Evolutionary conservation across 345 rosid species (phyloP).

Genomic region (Corchorus capsularis): DNA sequence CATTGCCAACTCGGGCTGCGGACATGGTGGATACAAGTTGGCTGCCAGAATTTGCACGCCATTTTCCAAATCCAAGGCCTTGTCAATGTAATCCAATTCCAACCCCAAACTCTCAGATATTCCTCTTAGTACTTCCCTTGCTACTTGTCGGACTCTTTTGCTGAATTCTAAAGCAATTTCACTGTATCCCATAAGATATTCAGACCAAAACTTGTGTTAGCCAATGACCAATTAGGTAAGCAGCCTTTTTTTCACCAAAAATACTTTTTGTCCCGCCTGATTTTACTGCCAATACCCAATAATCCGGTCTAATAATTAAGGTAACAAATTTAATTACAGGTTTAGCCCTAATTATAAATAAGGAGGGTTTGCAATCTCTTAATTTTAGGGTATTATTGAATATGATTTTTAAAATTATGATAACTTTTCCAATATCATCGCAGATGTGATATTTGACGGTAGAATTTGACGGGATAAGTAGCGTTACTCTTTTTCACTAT

Average conservation of each 20-base stretch:
- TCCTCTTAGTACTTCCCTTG: constrained; percentile 38
- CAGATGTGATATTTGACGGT: no score
- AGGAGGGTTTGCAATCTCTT: no score
- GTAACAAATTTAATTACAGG: no score
- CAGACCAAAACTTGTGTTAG: not conserved
- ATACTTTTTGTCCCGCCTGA: no score
- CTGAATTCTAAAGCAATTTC: constrained; percentile 36
- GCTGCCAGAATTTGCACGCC: constrained; percentile 36
- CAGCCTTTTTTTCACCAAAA: no score
- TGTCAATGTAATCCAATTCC: constrained; percentile 33
- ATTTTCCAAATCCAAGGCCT: constrained; percentile 30
- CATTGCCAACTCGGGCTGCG: constrained; percentile 58
- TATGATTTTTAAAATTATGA: no score
- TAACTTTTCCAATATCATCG: no score
- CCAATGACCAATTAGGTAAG: not conserved
- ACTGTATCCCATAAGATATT: constrained; percentile 23
- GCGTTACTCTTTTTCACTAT: no score
- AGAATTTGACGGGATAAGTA: no score
- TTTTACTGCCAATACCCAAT: no score
- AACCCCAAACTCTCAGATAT: constrained; percentile 56
- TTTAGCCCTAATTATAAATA: no score
- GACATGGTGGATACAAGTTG: constrained; percentile 58
- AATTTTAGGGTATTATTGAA: no score
- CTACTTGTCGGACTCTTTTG: constrained; percentile 34
- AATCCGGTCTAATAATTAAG: not conserved